Evolutionary conservation across 2,329 filamentous ascomycete species (phyloP).

Genomic region (Fusarium metavorans): DNA sequence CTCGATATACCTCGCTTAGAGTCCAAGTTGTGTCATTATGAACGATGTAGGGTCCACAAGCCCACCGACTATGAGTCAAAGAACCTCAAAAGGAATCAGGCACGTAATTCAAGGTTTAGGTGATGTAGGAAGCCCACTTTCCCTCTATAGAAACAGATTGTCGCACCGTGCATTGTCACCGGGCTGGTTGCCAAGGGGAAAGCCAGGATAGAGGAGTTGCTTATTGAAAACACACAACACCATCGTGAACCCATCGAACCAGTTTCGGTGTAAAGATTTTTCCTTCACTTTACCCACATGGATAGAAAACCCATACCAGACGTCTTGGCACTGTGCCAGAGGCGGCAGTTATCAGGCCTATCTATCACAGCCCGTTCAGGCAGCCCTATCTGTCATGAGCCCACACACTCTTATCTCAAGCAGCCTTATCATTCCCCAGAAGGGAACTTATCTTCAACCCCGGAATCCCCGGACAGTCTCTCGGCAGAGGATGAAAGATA

Average conservation of each 20-base stretch:
- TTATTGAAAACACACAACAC: conserved; percentile 12
- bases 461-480: conserved; percentile 32
- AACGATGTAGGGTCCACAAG: neutral
- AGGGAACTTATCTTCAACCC: conserved; percentile 35
- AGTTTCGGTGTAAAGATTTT: conserved; percentile 13
- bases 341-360: neutral
- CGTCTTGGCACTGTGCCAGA: conserved; percentile 7
- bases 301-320: neutral
- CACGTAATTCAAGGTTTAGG: neutral
- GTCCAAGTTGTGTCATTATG: neutral
- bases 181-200: conserved; percentile 1
- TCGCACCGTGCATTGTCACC: conserved; percentile 13
- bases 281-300: conserved; percentile 6
- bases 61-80: conserved; percentile 3
- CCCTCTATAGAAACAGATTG: conserved; percentile 17
- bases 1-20: neutral
- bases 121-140: conserved; percentile 25
- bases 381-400: conserved; percentile 6
- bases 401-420: conserved; percentile 32
- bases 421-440: conserved; percentile 14
- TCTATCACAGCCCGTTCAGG: conserved; percentile 2
- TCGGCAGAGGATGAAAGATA: conserved; percentile 30
- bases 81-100: neutral
- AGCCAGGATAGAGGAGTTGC: neutral
- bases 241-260: conserved; percentile 21